phyloP scores from a whole-genome alignment of 192 early-diverging fungal genomes.

The Coemansia guatemalensis region DNA sequence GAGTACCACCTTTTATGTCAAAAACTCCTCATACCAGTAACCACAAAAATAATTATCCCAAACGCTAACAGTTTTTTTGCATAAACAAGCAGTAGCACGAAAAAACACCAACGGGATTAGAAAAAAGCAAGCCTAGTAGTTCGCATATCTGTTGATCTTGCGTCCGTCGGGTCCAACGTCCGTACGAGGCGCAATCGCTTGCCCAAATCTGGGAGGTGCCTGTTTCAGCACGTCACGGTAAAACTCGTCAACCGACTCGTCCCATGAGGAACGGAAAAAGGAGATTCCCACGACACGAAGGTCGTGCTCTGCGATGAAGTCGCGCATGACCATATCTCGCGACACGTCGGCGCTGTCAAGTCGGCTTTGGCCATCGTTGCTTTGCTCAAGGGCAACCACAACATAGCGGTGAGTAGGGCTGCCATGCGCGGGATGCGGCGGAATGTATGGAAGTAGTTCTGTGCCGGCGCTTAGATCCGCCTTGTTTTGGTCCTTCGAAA shows the following conservation, averaged over 20 bases:
- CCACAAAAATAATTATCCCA: too few species aligned
- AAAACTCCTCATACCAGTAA: too few species aligned
- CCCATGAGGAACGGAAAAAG: slow-evolving; percentile 46
- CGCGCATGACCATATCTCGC: slow-evolving; percentile 38
- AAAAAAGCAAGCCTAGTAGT: slow-evolving; percentile 18
- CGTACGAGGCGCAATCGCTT: slow-evolving; percentile 13
- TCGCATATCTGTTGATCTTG: slow-evolving; percentile 37
- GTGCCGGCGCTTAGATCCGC: slow-evolving; percentile 47
- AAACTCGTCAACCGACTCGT: slow-evolving; percentile 47
- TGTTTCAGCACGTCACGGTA: slow-evolving; percentile 46
- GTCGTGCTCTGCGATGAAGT: slow-evolving; percentile 29
- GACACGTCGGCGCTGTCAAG: slow-evolving; percentile 46
- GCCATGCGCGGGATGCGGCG: slow-evolving; percentile 77
- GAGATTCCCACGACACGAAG: slow-evolving; percentile 42
- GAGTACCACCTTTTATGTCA: too few species aligned
- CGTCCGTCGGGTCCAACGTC: slow-evolving; percentile 50
- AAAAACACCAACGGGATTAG: neutral
- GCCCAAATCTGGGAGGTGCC: slow-evolving; percentile 35
- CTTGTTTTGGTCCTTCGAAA: slow-evolving; percentile 56
- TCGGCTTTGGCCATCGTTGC: slow-evolving; percentile 54
- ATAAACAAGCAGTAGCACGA: neutral
- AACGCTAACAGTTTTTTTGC: neutral
- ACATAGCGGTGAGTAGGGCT: slow-evolving; percentile 76
- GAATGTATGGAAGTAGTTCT: slow-evolving; percentile 59
- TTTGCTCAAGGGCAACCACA: slow-evolving; percentile 64